Evolutionary conservation across 129 eudicot genomes (phyloP), one percentile per base, ranked within the genome.

Genomic region (Chrysanthemum lavandulifolium): DNA sequence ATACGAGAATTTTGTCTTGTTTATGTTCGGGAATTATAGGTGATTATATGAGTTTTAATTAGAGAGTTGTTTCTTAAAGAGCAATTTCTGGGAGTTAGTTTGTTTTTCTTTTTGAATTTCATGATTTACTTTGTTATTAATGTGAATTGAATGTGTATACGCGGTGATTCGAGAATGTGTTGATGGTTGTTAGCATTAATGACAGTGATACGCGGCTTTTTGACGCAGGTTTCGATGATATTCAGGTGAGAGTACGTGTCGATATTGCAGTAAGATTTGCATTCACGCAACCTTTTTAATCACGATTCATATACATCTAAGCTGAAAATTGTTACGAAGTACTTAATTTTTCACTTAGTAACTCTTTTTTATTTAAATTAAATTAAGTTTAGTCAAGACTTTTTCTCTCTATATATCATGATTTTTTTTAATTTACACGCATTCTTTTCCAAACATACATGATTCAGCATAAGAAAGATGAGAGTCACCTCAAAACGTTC

Each of bases 121-220:
- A 5, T 2, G 2, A 56, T 11, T 62, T 29, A 13, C 12, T 54
- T 33, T 40, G 43, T 11, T 14, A 58, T 13, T 11, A 71, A 5
- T 31, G 12, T 47, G 45, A 11, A 40, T 19, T 19, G n/a, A 25
- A 12, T 27, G 0, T 31, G 36, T 31, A 49, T 60, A 72, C 58
- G 76, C 58, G 68, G 76, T 18, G 59, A 48, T 45, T 45, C 7
- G 76, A 61, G 76, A 60, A 4, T 61, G 76, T 45, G 49, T 1
- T 40, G 76, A 36, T 58, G 11, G 76, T 72, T 48, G 54, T 47
- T 10, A 25, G 67, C 60, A 72, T 60, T 47, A 72, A 60, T 47
- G 58, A 2, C 45, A 47, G 68, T 16, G 53, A 18, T 67, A 72
- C 68, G 76, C 68, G 76, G 76, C 49, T 72, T 59, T 13, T 72